Conservation (phyloP, 1,284 basidiomycete species). For the Trichosporon asahii region DNA sequence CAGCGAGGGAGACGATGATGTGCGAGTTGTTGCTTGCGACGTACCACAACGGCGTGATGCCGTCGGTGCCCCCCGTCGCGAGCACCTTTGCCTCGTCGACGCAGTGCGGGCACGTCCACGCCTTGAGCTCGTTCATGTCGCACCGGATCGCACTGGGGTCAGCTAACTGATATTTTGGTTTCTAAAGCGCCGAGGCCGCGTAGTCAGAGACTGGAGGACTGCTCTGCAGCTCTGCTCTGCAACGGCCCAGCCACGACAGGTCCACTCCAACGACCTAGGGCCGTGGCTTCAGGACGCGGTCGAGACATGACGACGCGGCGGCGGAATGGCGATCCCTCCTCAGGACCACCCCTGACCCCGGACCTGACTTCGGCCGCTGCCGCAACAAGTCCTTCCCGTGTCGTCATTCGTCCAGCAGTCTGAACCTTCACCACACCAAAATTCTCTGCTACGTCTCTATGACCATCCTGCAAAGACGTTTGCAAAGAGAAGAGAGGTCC, state of each 20-base stretch:
- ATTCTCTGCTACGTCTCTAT: too few species aligned
- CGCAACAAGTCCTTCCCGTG: background rate
- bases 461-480: too few species aligned
- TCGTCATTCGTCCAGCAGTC: background rate
- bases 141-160: constrained; percentile 1
- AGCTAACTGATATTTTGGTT: background rate
- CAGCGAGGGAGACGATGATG: constrained; percentile 27
- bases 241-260: too few species aligned
- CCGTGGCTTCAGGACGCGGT: too few species aligned
- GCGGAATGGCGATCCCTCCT: background rate
- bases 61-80: background rate
- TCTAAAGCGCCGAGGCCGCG: background rate
- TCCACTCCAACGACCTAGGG: background rate
- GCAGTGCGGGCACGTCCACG: background rate
- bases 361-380: background rate
- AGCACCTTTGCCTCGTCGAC: background rate
- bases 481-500: too few species aligned
- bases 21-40: constrained; percentile 17
- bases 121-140: background rate
- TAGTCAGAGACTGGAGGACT: background rate
- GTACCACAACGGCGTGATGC: constrained; percentile 7
- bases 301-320: too few species aligned
- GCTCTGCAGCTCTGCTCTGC: too few species aligned
- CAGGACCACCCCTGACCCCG: background rate
- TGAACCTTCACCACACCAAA: too few species aligned